Percentiles rank a stretch among this genome's conserved stretches.
Evolutionary conservation across 179 eudicot species (phyloP).

Genomic region (Spinacia oleracea): DNA sequence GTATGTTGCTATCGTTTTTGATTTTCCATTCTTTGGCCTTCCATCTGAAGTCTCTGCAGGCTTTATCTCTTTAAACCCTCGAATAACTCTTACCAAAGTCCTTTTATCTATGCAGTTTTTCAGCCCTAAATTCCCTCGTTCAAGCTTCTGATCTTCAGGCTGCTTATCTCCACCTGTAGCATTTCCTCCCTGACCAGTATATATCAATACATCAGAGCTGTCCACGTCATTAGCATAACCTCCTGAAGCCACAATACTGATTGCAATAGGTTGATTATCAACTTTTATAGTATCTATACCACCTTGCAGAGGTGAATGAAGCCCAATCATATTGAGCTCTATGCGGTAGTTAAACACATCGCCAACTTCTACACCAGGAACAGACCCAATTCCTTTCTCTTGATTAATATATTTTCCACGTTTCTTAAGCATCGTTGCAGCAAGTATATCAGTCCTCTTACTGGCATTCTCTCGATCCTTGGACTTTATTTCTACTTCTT

Average conservation of each 20-base stretch:
- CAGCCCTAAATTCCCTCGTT: conserved; percentile 75
- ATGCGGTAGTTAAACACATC: conserved; percentile 71
- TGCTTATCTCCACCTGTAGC: conserved; percentile 39
- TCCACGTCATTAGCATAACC: conserved; percentile 66
- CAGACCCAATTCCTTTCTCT: conserved; percentile 46
- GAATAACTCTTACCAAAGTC: conserved; percentile 71
- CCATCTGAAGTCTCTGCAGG: conserved; percentile 41
- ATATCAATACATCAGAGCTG: conserved; percentile 60
- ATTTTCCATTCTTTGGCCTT: conserved; percentile 45
- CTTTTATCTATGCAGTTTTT: conserved; percentile 51
- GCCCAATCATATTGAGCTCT: conserved; percentile 72
- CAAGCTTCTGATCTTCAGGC: conserved; percentile 83
- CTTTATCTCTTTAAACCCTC: conserved; percentile 65
- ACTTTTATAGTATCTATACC: conserved; percentile 68
- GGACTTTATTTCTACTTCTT: conserved; percentile 46
- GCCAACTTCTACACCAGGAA: conserved; percentile 88
- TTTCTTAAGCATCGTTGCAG: conserved; percentile 43
- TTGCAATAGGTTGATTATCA: conserved; percentile 44
- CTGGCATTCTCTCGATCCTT: conserved; percentile 24
- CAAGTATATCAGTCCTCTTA: conserved; percentile 56
- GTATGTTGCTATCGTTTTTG: conserved; percentile 48
- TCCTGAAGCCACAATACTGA: conserved; percentile 84
- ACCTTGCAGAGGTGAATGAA: conserved; percentile 62
- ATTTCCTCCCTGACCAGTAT: conserved; percentile 85
- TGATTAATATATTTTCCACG: conserved; percentile 47